Conservation (phyloP, 2,329 filamentous ascomycete species). For the Ascochyta viciae-villosae region DNA sequence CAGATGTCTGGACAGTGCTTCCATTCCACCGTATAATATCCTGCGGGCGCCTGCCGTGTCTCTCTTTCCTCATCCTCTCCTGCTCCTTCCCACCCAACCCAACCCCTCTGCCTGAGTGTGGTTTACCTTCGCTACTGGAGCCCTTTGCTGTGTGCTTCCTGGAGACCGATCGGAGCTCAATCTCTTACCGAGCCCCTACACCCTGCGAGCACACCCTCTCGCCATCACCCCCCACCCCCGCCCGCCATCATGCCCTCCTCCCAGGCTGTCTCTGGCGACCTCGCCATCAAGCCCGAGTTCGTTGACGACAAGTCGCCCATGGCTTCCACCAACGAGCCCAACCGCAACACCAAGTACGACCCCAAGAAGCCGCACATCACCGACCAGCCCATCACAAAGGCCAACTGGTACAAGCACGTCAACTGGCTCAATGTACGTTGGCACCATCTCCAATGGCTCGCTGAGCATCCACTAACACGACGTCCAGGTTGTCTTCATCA, state of each 20-base stretch:
- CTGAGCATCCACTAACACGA: conserved; percentile 20
- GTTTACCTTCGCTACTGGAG: conserved; percentile 24
- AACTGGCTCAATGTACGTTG: conserved; percentile 85
- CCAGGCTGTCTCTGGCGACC: conserved; percentile 57
- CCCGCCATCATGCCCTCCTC: conserved; percentile 57
- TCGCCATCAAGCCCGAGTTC: conserved; percentile 58
- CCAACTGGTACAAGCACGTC: conserved; percentile 91
- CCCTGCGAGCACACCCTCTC: conserved; percentile 25
- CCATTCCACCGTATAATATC: conserved; percentile 39
- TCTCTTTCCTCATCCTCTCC: conserved; percentile 23
- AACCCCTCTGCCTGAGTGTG: conserved; percentile 29
- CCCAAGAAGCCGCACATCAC: conserved; percentile 85
- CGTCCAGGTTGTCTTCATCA: conserved; percentile 78
- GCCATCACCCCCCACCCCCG: conserved; percentile 23
- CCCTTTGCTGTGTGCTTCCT: conserved; percentile 24
- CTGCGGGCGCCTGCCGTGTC: conserved; percentile 14
- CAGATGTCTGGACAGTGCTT: conserved; percentile 23
- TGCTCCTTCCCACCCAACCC: conserved; percentile 18
- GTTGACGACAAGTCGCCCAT: conserved; percentile 55
- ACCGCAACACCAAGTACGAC: conserved; percentile 60
- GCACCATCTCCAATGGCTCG: no score
- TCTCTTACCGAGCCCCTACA: conserved; percentile 10
- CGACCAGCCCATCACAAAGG: conserved; percentile 78
- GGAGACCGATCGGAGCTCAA: conserved; percentile 18
- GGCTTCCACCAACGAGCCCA: conserved; percentile 60